Evolutionary conservation across 2,329 filamentous ascomycete genomes (phyloP), one percentile per base, ranked within the genome.

Genomic region (Acephala macrosclerotiorum): DNA sequence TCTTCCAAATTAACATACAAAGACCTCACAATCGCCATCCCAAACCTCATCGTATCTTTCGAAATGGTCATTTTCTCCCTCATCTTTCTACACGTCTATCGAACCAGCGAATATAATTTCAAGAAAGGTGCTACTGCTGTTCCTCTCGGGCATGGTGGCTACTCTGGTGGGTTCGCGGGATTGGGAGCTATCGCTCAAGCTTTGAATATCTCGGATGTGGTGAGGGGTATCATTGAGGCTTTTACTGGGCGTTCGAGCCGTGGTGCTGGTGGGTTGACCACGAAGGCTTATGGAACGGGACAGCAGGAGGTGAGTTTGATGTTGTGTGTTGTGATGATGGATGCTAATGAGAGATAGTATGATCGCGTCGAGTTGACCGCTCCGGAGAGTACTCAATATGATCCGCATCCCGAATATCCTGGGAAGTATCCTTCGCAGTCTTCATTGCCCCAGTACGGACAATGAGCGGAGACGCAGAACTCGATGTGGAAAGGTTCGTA

Each of bases 1-100:
- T 70, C 66, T 1, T 57, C 53, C 0, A 56, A 70, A n/a, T 36
- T 65, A 42, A 70, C 68, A n/a, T 67, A 63, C 49, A 58, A 66
- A 16, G 70, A 71, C 25, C 56, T 69, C n/a, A 55, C 56, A 18
- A 61, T 65, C 45, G 68, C 63, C 11, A 47, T 71, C 14, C 70
- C 71, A 20, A 67, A 63, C 35, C 61, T 72, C 7, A 29, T 71
- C 25, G 29, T 69, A 38, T 65, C 59, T 8, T 22, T 68, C 25
- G 70, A 71, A 57, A 67, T 71, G 66, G 49, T 66, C 16, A 16
- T 71, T 4, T 66, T 70, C 58, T 22, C 68, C 14, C 53, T 64
- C 22, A 12, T 58, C n/a, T 67, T 70, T 57, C 59, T 68, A 45
- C 64, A 63, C 55, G 38, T 67, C 20, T 72, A 64, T 55, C 60